A percentile compares a stretch with the other conserved stretches of the same genome.
Conservation (phyloP, 768 basidiomycete species). For the Boletus pseudo-olivaceus region DNA sequence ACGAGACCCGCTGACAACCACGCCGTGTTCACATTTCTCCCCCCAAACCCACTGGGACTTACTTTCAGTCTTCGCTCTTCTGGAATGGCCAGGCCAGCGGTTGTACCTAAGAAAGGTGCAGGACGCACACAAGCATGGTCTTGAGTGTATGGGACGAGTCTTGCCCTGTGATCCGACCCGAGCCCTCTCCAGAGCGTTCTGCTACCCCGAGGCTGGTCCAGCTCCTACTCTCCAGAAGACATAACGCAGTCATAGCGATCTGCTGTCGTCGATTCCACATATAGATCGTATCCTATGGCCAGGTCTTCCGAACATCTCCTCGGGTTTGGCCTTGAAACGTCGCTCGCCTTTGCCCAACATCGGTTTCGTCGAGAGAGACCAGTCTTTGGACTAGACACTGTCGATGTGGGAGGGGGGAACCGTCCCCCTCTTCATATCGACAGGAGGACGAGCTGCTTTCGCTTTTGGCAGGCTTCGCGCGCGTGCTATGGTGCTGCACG, state of each 20-base stretch:
- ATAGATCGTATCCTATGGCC: neutral
- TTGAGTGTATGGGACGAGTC: too few relatives aligned
- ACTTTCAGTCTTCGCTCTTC: neutral
- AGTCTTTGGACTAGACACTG: neutral
- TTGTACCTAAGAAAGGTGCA: too few relatives aligned
- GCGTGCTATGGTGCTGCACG: neutral
- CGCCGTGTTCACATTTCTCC: neutral
- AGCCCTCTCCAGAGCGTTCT: neutral
- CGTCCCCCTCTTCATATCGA: neutral
- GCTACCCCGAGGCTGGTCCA: neutral
- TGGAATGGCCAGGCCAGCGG: too few relatives aligned
- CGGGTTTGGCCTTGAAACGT: neutral
- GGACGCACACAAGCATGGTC: neutral
- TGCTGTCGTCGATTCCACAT: neutral
- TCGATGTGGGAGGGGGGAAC: neutral
- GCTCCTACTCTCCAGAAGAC: neutral
- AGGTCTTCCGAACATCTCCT: neutral
- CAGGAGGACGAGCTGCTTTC: neutral
- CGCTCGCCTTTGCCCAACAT: too few relatives aligned
- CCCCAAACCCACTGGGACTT: neutral
- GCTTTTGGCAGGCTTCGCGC: neutral
- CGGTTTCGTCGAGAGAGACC: neutral
- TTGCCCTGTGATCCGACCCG: neutral
- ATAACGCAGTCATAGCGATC: neutral
- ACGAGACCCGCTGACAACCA: neutral